Conservation (phyloP, 352 stramenopile species). For the Pythium grandisporangium region DNA sequence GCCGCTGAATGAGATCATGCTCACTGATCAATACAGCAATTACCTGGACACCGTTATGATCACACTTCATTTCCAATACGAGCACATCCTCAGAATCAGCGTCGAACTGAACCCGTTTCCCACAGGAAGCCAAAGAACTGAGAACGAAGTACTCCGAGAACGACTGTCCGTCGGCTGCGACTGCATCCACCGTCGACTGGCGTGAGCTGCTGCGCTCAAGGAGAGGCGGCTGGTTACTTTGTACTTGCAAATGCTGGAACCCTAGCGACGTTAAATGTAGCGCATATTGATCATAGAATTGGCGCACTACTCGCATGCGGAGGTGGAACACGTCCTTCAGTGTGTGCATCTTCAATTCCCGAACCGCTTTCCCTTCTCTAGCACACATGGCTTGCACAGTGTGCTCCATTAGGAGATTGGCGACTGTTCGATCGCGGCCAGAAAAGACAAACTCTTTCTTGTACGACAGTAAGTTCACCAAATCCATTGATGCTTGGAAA, state of each 20-base stretch:
- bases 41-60: constrained; percentile 57
- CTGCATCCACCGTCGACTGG: constrained; percentile 18
- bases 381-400: constrained; percentile 64
- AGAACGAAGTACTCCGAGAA: constrained; percentile 73
- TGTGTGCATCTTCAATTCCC: constrained; percentile 65
- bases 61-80: constrained; percentile 64
- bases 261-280: constrained; percentile 46
- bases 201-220: constrained; percentile 3
- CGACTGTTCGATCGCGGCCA: constrained; percentile 53
- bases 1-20: constrained; percentile 51
- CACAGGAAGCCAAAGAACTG: constrained; percentile 13
- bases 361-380: constrained; percentile 42
- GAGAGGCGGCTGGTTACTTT: constrained; percentile 1
- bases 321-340: constrained; percentile 58
- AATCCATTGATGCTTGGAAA: constrained; percentile 69
- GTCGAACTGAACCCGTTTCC: neutral
- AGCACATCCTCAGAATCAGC: constrained; percentile 20
- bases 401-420: constrained; percentile 71
- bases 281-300: constrained; percentile 64
- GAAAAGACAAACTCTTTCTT: constrained; percentile 82
- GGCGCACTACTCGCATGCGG: constrained; percentile 55
- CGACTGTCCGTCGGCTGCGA: constrained; percentile 23
- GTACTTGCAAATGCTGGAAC: constrained; percentile 47
- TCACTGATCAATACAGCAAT: constrained; percentile 52
- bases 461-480: constrained; percentile 81